These are phyloP conservation scores for Pinus albicaulis DNA, from an alignment of 75 land plant species.

Conservation along the genomic window DNA sequence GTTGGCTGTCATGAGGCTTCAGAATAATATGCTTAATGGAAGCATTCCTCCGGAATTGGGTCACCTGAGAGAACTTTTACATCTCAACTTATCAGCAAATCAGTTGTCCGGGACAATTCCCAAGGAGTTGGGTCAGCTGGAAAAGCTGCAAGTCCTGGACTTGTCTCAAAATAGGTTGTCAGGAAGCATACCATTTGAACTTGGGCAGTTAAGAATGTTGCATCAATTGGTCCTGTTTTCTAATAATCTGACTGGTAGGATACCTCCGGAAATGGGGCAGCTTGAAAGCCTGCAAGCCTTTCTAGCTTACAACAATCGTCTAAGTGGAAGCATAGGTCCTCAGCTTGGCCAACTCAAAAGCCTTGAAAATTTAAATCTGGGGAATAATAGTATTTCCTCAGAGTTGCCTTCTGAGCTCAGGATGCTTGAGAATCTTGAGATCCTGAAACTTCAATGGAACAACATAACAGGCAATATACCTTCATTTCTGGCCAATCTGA, in stretches of 20 bases:
- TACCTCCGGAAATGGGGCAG: constrained; percentile 35
- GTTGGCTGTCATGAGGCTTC: background rate
- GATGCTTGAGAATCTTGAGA: constrained; percentile 25
- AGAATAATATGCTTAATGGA: background rate
- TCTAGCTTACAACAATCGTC: constrained; percentile 9
- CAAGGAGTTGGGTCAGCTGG: constrained; percentile 18
- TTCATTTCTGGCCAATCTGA: constrained; percentile 30
- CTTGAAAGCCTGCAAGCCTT: constrained; percentile 6
- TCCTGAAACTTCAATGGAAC: constrained; percentile 44
- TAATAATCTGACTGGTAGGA: constrained; percentile 37
- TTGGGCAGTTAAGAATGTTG: constrained; percentile 23
- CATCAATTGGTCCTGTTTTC: constrained; percentile 12
- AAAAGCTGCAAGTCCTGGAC: constrained; percentile 21
- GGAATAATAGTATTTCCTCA: constrained; percentile 55
- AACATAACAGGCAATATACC: constrained; percentile 55
- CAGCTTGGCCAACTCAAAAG: constrained; percentile 1
- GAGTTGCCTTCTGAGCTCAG: constrained; percentile 48
- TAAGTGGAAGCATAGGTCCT: constrained; percentile 16
- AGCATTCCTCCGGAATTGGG: background rate
- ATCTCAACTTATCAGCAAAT: background rate
- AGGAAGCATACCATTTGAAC: constrained; percentile 26
- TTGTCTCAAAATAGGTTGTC: constrained; percentile 22
- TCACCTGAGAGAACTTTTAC: background rate
- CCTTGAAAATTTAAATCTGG: constrained; percentile 10
- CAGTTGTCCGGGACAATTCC: constrained; percentile 36